A percentile compares a stretch with the other conserved stretches of the same genome.
phyloP scores from a whole-genome alignment of 139 green algal species.

The Closterium sp. region DNA sequence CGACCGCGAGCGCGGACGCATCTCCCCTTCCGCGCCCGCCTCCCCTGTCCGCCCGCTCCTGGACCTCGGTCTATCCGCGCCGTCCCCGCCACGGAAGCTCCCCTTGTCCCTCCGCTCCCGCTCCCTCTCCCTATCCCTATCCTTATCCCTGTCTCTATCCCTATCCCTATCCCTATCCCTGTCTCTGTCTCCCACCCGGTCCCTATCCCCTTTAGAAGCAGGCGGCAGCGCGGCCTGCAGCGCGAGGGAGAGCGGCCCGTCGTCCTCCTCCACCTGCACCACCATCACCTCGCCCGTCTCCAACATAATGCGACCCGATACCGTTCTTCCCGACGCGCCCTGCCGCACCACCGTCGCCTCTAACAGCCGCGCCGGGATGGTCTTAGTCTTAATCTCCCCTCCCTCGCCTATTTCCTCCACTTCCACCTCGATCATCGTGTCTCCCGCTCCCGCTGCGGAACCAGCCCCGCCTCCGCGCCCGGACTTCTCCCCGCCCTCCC shows the following conservation, averaged over 20 bases:
- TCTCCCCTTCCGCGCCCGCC: neutral
- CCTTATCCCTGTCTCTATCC: neutral
- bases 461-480: neutral
- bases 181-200: neutral
- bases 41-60: neutral
- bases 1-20: neutral
- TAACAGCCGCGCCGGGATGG: neutral
- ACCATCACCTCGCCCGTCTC: neutral
- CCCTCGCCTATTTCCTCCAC: neutral
- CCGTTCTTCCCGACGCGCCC: neutral
- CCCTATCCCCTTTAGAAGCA: neutral
- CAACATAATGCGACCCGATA: neutral
- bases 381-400: neutral
- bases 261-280: neutral
- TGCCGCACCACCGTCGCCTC: neutral
- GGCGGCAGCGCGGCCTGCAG: neutral
- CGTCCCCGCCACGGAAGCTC: neutral
- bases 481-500: neutral
- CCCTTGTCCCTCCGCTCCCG: neutral
- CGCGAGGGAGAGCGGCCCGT: neutral
- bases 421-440: neutral
- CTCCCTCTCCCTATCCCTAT: neutral
- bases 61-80: neutral
- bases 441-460: neutral
- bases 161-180: neutral